Evolutionary conservation across 495 filamentous ascomycete species (phyloP), one percentile per base, ranked within the genome.

Genomic region (Schizothecium vesticola): DNA sequence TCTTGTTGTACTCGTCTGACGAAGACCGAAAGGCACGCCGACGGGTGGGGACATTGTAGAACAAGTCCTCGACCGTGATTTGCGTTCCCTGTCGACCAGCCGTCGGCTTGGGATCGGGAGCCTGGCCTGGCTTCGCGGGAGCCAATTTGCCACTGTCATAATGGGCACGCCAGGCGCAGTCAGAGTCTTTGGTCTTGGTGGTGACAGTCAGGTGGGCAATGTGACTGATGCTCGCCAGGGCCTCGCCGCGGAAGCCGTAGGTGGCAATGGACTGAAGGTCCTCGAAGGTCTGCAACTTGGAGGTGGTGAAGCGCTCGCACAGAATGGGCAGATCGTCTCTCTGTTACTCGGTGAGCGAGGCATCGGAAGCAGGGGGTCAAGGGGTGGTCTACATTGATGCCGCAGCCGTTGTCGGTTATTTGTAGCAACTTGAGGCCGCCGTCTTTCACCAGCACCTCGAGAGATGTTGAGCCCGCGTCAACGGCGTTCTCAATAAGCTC

Each of bases 401-500:
- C 96, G 77, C 94, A 92, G 25, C 96, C 96, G 76, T 99, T 99
- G 73, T 99, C 96, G 3, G 94, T 97, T 67, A 99, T 97, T 74
- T 99, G 96, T 13, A 99, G 85, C 24, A 98, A 82, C 76, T 97
- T 98, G 70, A 99, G 83, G n/a, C 96, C 96, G 12, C 96, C 96
- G 56, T 98, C 96, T 78, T 96, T 98, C 63, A 96, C 90, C 4
- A 97, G 77, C 59, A 99, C 89, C 75, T 99, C 96, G 56, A 99
- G 81, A 6, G 89, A 89, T 1, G 95, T 97, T 2, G 95, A 92
- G 21, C 96, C 94, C 29, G 96, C 96, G 80, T 99, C 96, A 36
- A 99, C 96, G 9, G 96, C 89, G 72, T 99, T 99, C 74, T 99
- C 96, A 13, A 98, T 96, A 59, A 99, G 82, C 78, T 99, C 96